phyloP scores from a whole-genome alignment of 306 rosid species.

The Glycine tomentella region DNA sequence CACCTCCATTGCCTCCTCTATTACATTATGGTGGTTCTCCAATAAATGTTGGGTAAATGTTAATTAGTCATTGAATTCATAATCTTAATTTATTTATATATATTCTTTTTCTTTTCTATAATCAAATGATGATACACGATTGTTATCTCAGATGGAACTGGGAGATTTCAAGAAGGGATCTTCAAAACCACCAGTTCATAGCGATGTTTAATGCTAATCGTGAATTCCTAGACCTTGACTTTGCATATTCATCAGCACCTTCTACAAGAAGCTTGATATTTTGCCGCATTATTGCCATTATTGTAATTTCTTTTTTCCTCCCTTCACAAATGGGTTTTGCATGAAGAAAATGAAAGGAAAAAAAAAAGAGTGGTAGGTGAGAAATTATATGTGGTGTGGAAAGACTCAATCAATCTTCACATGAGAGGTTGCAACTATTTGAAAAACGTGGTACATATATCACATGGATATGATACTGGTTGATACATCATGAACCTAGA shows the following conservation, averaged over 20 bases:
- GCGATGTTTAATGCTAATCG: slow-evolving; percentile 54
- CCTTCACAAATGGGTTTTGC: background rate
- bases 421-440: background rate
- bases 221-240: slow-evolving; percentile 56
- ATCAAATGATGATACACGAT: slow-evolving; percentile 19
- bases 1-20: slow-evolving; percentile 66
- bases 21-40: slow-evolving; percentile 64
- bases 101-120: background rate
- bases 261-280: slow-evolving; percentile 61
- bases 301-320: slow-evolving; percentile 57
- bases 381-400: background rate
- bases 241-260: slow-evolving; percentile 55
- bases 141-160: slow-evolving; percentile 62
- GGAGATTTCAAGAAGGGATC: slow-evolving; percentile 73
- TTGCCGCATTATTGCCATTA: slow-evolving; percentile 71
- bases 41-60: slow-evolving; percentile 62
- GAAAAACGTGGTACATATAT: background rate
- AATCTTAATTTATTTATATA: background rate
- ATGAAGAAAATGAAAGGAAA: background rate
- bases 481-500: background rate
- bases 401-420: background rate
- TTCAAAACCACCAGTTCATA: slow-evolving; percentile 60
- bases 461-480: background rate
- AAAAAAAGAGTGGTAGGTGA: background rate
- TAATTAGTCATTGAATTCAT: background rate